Evolutionary conservation across 164 flowering plant species (phyloP), one percentile per base, ranked within the genome.

Genomic region (Kalanchoe fedtschenkoi): DNA sequence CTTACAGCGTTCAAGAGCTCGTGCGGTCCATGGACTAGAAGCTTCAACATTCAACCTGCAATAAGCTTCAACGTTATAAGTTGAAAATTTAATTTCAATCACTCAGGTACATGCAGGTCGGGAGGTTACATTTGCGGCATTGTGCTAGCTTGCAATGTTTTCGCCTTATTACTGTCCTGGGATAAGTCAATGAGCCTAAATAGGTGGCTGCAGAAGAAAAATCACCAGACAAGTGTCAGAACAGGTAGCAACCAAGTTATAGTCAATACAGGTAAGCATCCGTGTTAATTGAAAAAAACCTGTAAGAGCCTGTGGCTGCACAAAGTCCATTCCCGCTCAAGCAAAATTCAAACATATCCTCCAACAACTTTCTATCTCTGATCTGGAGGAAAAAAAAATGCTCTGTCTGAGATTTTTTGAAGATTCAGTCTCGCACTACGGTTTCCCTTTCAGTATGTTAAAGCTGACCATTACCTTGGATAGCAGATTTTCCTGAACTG

Each of bases 231-330:
- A 7, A 9, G 39, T 37, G 39, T 8, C 11, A n/a, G 39, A 37
- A 37, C 39, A 37, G 7, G 11, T 37, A 7, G 13, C 11, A 8
- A 37, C 10, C 39, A 37, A 37, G 39, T 3, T 37, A 1, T 37
- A 8, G 11, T 37, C 10, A 15, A 38, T 17, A 54, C 35, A 1
- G 62, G 14, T 21, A 17, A 2, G 7, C 37, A 17, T 51, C 13
- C 54, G 8, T n/a, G n/a, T n/a, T n/a, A 37, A 37, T 8, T 46
- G 53, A 6, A 61, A 44, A 72, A 65, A 30, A 89, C 98, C 98
- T 93, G 81, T 93, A 93, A 55, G 98, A 93, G 53, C 97, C 98
- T 9, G 97, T 90, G 14, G 97, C 91, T n/a, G 88, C 85, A 14
- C 96, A 84, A 39, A 58, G 76, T 19, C 97, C 96, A 80, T 93